These are phyloP conservation scores for Chytriomyces confervae DNA, from an alignment of 192 early-diverging fungal species.

Conservation along the genomic window DNA sequence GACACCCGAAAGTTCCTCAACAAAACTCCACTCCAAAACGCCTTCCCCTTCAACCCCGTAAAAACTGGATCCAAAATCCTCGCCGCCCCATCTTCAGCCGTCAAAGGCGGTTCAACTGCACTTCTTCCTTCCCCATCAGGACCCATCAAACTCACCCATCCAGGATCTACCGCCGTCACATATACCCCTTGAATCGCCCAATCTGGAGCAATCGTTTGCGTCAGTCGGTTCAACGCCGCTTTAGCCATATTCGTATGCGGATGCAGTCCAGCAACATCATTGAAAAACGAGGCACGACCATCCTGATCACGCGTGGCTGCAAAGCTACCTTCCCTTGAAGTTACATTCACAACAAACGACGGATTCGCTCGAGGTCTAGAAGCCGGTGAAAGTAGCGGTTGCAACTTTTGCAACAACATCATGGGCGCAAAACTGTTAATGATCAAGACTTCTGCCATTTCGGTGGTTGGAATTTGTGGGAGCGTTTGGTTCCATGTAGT, in stretches of 20 bases:
- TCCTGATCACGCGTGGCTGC: constrained; percentile 16
- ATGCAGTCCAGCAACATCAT: constrained; percentile 25
- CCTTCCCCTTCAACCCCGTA: constrained; percentile 15
- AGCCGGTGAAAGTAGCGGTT: constrained; percentile 1
- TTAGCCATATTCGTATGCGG: constrained; percentile 40
- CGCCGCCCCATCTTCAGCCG: constrained; percentile 33
- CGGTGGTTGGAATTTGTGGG: constrained; percentile 11
- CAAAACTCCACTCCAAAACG: constrained; percentile 26
- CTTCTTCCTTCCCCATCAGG: constrained; percentile 10
- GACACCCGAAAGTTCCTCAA: constrained; percentile 21
- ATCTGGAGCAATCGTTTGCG: constrained; percentile 26
- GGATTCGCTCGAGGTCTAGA: constrained; percentile 14
- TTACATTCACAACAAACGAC: constrained; percentile 33
- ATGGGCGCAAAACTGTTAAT: constrained; percentile 23
- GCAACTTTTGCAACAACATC: constrained; percentile 18
- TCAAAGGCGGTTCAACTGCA: constrained; percentile 24
- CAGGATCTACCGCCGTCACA: constrained; percentile 36
- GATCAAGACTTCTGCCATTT: constrained; percentile 30
- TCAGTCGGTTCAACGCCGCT: constrained; percentile 32
- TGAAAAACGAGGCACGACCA: not conserved
- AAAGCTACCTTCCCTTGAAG: constrained; percentile 36
- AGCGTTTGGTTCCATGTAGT: constrained; percentile 30
- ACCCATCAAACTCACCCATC: constrained; percentile 31
- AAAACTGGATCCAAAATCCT: constrained; percentile 33
- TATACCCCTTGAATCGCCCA: constrained; percentile 27